Evolutionary conservation across 1,139 yeast species (phyloP).

Genomic region (Nakaseomyces sp.): DNA sequence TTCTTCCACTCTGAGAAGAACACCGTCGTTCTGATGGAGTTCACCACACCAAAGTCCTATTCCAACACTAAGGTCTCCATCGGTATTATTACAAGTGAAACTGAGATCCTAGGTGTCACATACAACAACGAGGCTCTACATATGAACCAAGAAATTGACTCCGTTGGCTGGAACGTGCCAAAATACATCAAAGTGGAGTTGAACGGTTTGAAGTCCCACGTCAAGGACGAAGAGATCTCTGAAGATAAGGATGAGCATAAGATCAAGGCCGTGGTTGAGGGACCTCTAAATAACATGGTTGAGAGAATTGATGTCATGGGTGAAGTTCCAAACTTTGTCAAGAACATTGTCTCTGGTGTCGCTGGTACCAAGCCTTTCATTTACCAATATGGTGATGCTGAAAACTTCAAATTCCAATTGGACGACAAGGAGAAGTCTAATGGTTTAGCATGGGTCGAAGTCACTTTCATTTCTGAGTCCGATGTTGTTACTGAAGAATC

Average conservation of each 20-base stretch:
- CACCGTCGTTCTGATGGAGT: constrained; percentile 86
- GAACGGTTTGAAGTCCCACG: constrained; percentile 39
- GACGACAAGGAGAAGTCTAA: constrained; percentile 33
- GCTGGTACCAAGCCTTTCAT: constrained; percentile 94
- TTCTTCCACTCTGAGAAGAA: constrained; percentile 73
- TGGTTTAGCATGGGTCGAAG: constrained; percentile 74
- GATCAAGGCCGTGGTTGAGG: constrained; percentile 38
- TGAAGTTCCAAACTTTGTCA: constrained; percentile 89
- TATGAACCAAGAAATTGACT: constrained; percentile 51
- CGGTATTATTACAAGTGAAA: constrained; percentile 62
- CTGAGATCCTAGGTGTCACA: constrained; percentile 56
- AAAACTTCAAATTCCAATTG: constrained; percentile 33
- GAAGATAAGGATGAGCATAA: constrained; percentile 28
- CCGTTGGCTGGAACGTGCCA: constrained; percentile 92
- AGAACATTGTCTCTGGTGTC: constrained; percentile 85
- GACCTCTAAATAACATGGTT: constrained; percentile 49
- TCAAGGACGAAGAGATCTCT: constrained; percentile 20
- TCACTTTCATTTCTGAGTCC: constrained; percentile 57
- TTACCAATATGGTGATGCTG: constrained; percentile 68
- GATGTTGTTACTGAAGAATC: constrained; percentile 25
- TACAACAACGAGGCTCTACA: constrained; percentile 60
- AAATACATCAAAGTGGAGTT: constrained; percentile 52
- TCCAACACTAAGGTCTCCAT: constrained; percentile 73
- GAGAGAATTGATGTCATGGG: constrained; percentile 97
- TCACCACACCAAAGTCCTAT: constrained; percentile 86